phyloP scores from a whole-genome alignment of 148 eudicot genomes.

The Pharnaceum exiguum region DNA sequence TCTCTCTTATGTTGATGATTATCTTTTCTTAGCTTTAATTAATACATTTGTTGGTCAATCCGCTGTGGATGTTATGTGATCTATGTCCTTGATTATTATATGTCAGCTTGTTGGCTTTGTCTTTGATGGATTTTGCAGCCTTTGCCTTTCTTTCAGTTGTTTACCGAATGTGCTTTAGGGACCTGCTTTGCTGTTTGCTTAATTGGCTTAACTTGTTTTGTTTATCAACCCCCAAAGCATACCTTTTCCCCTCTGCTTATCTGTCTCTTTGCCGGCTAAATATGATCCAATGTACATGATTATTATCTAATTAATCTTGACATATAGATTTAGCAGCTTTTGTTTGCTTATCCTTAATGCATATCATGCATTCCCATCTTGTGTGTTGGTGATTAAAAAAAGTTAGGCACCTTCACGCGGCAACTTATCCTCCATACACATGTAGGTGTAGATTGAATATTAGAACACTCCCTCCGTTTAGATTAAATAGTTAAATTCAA shows the following conservation, averaged over 20 bases:
- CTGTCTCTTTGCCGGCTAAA: constrained; percentile 20
- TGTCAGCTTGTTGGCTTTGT: constrained; percentile 21
- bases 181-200: neutral
- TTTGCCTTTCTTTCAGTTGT: constrained; percentile 20
- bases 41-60: neutral
- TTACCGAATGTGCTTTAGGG: constrained; percentile 1
- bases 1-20: constrained; percentile 22
- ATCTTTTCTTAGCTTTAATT: neutral
- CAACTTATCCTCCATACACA: neutral
- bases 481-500: too few relatives aligned
- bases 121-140: constrained; percentile 23
- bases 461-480: too few relatives aligned
- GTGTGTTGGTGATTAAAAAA: neutral
- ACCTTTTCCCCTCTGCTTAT: constrained; percentile 21
- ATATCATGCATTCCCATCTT: constrained; percentile 12
- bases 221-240: constrained; percentile 14
- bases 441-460: too few relatives aligned
- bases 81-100: constrained; percentile 21
- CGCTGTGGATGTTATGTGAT: constrained; percentile 13
- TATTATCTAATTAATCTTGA: neutral
- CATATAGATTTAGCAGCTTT: constrained; percentile 16
- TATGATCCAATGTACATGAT: constrained; percentile 1
- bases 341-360: constrained; percentile 18
- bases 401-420: constrained; percentile 3
- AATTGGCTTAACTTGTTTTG: constrained; percentile 1